Base-by-base conservation (phyloP, 1,284 basidiomycete species). In the Hortiboletus rubellus region DNA sequence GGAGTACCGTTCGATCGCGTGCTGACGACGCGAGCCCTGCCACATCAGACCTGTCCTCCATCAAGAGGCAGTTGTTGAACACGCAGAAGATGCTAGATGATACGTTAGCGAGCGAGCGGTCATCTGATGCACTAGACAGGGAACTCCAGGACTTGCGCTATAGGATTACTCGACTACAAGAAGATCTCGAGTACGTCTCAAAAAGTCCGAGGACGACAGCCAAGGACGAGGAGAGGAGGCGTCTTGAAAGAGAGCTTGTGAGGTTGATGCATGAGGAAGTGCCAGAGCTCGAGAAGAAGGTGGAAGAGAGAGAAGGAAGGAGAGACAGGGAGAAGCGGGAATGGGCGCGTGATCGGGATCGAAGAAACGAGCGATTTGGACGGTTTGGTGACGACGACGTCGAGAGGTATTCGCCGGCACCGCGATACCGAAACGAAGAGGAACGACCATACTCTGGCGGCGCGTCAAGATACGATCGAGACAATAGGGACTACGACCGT, bases 171-270 rank as follows among this genome's bases (percentile, higher is more conserved):
- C 80, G 95, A 22, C 83, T 99, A 10, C 90, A 94, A 71, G 94
- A 98, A 61, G 96, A 99, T 72, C 80, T 99, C 46, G 96, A 98
- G 47, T 94, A 96, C 67, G 86, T 90, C 55, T 86, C 89, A 18
- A 85, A 89, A 18, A 92, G 94, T 0, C 85, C 94, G 2, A 82
- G 87, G 55, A 85, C 87, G 10, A 74, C 79, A 7, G 81, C 84
- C 10, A 94, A 93, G 72, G 93, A 96, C 58, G 89, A 94, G 61
- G 94, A 97, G 69, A 82, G 90, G 52, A 80, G 97, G 36, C 85
- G 87, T 67, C 81, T 97, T 24, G 97, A 99, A 75, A 82, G 97
- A 41, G 94, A 98, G 66, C 78, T 98, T 41, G 74, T 98, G 63
- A 81, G 82, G 55, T 78, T 99, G 49, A 86, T 93, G 85, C 94